Percentiles rank a stretch among this genome's conserved stretches.
These are phyloP conservation scores for Moelleriella libera DNA, from an alignment of 2,329 filamentous ascomycete genomes.

Conservation along the genomic window DNA sequence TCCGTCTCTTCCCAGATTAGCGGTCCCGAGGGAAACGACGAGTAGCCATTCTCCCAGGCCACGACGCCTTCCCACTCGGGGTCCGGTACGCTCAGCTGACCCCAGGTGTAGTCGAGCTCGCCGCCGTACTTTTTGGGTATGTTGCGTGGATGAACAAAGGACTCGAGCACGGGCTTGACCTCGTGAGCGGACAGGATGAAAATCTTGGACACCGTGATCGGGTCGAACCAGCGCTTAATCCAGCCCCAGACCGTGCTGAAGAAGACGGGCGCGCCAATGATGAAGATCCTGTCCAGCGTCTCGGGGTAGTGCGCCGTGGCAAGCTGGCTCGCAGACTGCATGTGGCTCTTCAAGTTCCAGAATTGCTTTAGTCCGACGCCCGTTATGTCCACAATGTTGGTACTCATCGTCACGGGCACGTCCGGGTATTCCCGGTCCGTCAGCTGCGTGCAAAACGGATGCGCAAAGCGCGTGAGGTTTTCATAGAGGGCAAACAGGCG, in stretches of 20 bases:
- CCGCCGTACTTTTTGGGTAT: constrained; percentile 88
- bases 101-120: constrained; percentile 69
- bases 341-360: constrained; percentile 86
- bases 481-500: constrained; percentile 89
- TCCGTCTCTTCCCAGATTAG: constrained; percentile 38
- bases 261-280: constrained; percentile 81
- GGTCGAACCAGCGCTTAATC: constrained; percentile 93
- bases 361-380: constrained; percentile 84
- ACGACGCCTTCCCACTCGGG: constrained; percentile 35
- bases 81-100: constrained; percentile 62
- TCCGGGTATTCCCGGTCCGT: constrained; percentile 55
- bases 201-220: constrained; percentile 89
- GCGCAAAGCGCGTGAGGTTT: constrained; percentile 74
- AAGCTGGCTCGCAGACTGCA: constrained; percentile 80
- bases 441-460: constrained; percentile 72
- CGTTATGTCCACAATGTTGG: constrained; percentile 88
- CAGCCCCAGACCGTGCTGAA: constrained; percentile 91
- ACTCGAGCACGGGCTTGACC: constrained; percentile 60
- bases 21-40: constrained; percentile 41
- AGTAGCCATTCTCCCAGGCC: constrained; percentile 36
- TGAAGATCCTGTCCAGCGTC: constrained; percentile 54
- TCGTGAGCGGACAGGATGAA: constrained; percentile 69
- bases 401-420: constrained; percentile 83
- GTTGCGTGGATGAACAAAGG: constrained; percentile 69
- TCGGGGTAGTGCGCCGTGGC: constrained; percentile 93